Evolutionary conservation across 306 rosid genomes (phyloP).

Genomic region (Nissolia schottii): DNA sequence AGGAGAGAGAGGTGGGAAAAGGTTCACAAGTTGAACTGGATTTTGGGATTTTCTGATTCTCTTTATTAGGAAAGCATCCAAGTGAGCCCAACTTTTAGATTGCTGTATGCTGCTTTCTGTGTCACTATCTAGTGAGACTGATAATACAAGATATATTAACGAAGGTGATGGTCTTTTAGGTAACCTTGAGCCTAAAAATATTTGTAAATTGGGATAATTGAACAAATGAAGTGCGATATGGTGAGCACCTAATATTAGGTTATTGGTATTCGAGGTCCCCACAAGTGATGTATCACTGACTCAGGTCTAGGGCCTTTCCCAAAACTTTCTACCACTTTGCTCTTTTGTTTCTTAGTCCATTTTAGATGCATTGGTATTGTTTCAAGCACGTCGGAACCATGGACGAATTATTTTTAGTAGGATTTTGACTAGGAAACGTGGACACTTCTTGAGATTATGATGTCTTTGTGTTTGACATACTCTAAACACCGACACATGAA

Average conservation of each 20-base stretch:
- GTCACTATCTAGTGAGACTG: constrained; percentile 19
- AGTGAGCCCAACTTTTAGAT: constrained; percentile 8
- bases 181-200: not conserved
- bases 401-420: too few species aligned
- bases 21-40: constrained; percentile 14
- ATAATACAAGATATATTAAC: not conserved
- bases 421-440: too few species aligned
- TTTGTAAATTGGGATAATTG: not conserved
- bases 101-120: not conserved
- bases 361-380: not conserved
- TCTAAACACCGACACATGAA: too few species aligned
- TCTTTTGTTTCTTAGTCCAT: not conserved
- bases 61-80: not conserved
- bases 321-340: not conserved
- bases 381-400: too few species aligned
- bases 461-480: too few species aligned
- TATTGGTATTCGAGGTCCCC: constrained; percentile 21
- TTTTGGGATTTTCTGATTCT: constrained; percentile 13
- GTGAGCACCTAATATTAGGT: not conserved
- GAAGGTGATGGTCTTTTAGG: not conserved
- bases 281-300: constrained; percentile 21
- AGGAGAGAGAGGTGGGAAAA: constrained; percentile 3
- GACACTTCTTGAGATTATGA: too few species aligned
- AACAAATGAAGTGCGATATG: not conserved
- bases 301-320: not conserved